These are phyloP conservation scores for Gyrodon lividus DNA, from an alignment of 768 basidiomycete species.

Conservation along the genomic window DNA sequence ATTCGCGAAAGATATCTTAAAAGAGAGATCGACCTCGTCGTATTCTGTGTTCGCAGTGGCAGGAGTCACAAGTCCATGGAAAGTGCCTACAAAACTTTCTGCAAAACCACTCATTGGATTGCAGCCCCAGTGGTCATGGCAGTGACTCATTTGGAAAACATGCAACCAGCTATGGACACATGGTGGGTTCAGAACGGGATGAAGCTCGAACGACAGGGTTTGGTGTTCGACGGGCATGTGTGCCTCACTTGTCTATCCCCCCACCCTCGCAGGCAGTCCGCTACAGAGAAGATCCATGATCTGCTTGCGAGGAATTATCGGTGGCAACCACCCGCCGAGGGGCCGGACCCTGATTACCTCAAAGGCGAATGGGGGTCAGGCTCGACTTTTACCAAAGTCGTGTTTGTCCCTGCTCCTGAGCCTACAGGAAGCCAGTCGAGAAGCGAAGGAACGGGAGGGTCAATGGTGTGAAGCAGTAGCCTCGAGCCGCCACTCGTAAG, in stretches of 20 bases:
- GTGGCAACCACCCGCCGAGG: background rate
- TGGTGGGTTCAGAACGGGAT: conserved; percentile 33
- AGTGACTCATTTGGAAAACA: conserved; percentile 38
- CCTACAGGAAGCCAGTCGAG: background rate
- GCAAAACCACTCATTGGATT: conserved; percentile 30
- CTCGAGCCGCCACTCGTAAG: too few species aligned
- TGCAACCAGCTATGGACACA: conserved; percentile 28
- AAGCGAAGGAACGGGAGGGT: too few species aligned
- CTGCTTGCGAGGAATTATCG: conserved; percentile 14
- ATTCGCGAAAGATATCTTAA: conserved; percentile 27
- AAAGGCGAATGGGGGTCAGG: background rate
- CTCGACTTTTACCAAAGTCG: background rate
- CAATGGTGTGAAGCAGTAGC: too few species aligned
- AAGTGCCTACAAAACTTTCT: conserved; percentile 24
- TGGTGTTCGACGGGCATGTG: conserved; percentile 30
- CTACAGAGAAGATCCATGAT: conserved; percentile 14
- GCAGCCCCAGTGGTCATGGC: conserved; percentile 37
- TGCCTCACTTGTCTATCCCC: conserved; percentile 24
- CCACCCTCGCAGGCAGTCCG: conserved; percentile 16
- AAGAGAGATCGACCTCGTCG: conserved; percentile 22
- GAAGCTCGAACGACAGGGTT: conserved; percentile 10
- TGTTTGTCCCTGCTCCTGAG: too few species aligned
- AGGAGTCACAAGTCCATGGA: conserved; percentile 17
- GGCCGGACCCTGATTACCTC: conserved; percentile 12
- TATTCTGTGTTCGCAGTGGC: conserved; percentile 20